Evolutionary conservation across 2,329 filamentous ascomycete genomes (phyloP).

Genomic region (Fusarium sp.): DNA sequence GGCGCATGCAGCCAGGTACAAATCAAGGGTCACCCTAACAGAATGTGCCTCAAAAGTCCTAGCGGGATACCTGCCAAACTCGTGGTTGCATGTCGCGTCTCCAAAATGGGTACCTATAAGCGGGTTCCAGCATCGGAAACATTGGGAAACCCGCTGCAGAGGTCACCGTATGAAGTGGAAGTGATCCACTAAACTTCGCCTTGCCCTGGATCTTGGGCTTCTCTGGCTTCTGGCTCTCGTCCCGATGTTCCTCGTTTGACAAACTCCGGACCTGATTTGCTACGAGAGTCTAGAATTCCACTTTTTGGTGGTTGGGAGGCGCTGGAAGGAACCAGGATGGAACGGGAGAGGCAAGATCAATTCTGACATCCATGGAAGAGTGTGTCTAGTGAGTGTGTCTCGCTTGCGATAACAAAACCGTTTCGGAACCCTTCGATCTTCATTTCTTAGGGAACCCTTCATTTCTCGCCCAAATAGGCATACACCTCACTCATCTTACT

Average conservation of each 20-base stretch:
- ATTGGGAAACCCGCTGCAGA: constrained; percentile 16
- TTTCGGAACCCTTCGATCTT: constrained; percentile 34
- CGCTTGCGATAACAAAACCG: constrained; percentile 37
- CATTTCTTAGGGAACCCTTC: constrained; percentile 22
- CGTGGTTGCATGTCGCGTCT: constrained; percentile 11
- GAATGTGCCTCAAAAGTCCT: background rate
- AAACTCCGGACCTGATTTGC: constrained; percentile 19
- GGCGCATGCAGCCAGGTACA: constrained; percentile 21
- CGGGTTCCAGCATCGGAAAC: constrained; percentile 12
- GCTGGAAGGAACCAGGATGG: constrained; percentile 21
- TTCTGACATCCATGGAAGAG: constrained; percentile 3
- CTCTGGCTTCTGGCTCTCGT: constrained; percentile 24
- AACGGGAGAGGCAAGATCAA: constrained; percentile 32
- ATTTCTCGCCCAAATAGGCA: constrained; percentile 10
- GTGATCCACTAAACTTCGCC: constrained; percentile 24
- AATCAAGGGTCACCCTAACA: background rate
- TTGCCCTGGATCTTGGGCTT: constrained; percentile 21
- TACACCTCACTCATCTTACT: constrained; percentile 5
- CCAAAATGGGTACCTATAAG: constrained; percentile 19
- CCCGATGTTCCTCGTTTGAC: constrained; percentile 27
- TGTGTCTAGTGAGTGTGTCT: constrained; percentile 4
- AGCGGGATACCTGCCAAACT: constrained; percentile 26
- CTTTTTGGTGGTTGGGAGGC: constrained; percentile 34
- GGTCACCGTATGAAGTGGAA: constrained; percentile 16
- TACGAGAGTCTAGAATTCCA: constrained; percentile 7